Conservation (phyloP, 1,139 yeast genomes). For the Kluyveromyces marxianus region DNA sequence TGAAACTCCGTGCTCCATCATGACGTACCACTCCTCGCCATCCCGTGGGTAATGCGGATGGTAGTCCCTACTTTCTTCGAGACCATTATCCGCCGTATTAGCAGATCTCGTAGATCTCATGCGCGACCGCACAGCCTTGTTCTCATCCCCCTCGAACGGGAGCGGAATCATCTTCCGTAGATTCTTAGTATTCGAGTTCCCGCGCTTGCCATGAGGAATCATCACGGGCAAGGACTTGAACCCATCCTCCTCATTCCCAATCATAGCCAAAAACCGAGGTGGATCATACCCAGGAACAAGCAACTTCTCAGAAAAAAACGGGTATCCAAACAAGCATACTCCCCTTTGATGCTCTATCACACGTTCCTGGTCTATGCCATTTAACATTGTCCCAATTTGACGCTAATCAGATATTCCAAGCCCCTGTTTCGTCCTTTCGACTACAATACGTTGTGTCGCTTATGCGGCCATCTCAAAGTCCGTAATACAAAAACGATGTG, state of each 20-base stretch:
- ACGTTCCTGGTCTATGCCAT: slow-evolving; percentile 1
- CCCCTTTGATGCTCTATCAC: slow-evolving; percentile 52
- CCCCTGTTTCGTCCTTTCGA: too few relatives aligned
- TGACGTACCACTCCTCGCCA: slow-evolving; percentile 55
- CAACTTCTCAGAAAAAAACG: slow-evolving; percentile 41
- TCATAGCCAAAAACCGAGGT: slow-evolving; percentile 25
- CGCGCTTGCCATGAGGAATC: slow-evolving; percentile 3
- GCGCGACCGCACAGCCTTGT: too few relatives aligned
- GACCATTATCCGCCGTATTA: not conserved
- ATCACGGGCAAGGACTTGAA: slow-evolving; percentile 12
- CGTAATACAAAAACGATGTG: too few relatives aligned
- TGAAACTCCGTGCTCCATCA: slow-evolving; percentile 44
- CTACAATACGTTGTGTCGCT: too few relatives aligned
- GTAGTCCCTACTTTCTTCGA: slow-evolving; percentile 2
- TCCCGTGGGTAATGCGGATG: slow-evolving; percentile 3
- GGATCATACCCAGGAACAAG: slow-evolving; percentile 42
- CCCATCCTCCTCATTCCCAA: slow-evolving; percentile 32
- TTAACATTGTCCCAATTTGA: too few relatives aligned
- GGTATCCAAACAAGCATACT: slow-evolving; percentile 44
- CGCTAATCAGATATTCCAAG: too few relatives aligned
- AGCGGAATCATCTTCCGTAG: slow-evolving; percentile 4
- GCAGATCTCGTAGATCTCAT: not conserved
- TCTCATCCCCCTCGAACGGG: not conserved
- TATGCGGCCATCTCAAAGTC: too few relatives aligned
- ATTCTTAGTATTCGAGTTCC: not conserved